phyloP scores from a whole-genome alignment of 148 eudicot species.

The Rhododendron simsii region DNA sequence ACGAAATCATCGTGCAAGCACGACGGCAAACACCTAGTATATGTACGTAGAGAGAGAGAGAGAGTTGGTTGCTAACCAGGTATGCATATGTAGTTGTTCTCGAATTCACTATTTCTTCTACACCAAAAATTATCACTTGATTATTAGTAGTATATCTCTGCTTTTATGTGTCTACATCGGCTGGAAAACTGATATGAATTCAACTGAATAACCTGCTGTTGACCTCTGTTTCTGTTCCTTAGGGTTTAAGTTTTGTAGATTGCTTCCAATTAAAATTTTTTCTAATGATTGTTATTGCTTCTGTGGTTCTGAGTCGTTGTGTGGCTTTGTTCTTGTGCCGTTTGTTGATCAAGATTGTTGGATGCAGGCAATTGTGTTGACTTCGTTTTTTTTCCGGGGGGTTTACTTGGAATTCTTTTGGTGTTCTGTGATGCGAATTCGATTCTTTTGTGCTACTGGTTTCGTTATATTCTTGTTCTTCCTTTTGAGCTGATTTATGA shows the following conservation, averaged over 20 bases:
- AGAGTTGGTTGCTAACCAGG: slow-evolving; percentile 6
- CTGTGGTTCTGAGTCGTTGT: neutral
- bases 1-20: too few species aligned
- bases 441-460: neutral
- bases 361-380: neutral
- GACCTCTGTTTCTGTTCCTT: neutral
- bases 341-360: neutral
- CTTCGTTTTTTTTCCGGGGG: neutral
- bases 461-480: neutral
- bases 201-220: neutral
- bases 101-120: neutral
- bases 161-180: neutral
- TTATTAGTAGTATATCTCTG: neutral
- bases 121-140: neutral
- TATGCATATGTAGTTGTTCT: slow-evolving; percentile 6
- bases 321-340: neutral
- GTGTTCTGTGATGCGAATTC: neutral
- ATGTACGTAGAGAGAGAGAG: neutral
- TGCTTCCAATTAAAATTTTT: neutral
- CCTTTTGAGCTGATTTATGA: neutral
- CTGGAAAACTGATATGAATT: neutral
- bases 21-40: too few species aligned
- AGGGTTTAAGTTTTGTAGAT: neutral
- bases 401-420: neutral
- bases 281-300: neutral